These are phyloP conservation scores for Colletotrichum costaricense DNA, from an alignment of 2,329 filamentous ascomycete genomes.

Conservation along the genomic window DNA sequence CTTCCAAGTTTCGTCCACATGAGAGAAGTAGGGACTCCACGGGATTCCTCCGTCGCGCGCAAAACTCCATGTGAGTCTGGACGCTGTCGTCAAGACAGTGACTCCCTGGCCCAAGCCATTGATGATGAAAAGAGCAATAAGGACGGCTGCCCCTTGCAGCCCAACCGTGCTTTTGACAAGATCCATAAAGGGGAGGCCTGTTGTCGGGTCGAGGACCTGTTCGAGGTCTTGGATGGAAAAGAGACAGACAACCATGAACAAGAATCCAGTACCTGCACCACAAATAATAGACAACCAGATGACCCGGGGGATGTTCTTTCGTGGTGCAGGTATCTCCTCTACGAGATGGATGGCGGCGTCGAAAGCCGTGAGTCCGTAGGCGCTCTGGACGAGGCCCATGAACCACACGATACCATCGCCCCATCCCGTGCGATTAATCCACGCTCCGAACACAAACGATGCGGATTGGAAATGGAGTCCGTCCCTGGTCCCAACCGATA, in stretches of 20 bases:
- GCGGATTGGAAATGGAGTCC: not conserved
- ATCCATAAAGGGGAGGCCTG: not conserved
- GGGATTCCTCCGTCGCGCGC: not conserved
- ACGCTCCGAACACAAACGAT: not conserved
- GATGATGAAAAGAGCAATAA: not conserved
- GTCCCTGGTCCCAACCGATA: not conserved
- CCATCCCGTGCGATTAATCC: not conserved
- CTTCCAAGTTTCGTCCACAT: not conserved
- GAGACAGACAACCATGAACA: not conserved
- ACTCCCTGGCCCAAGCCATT: not conserved
- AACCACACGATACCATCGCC: constrained; percentile 58
- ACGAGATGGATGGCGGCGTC: constrained; percentile 70
- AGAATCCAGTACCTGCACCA: not conserved
- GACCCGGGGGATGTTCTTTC: constrained; percentile 50
- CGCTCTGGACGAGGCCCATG: constrained; percentile 65
- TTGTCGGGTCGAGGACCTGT: not conserved
- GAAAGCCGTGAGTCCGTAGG: constrained; percentile 67
- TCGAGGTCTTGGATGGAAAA: not conserved
- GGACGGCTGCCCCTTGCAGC: not conserved
- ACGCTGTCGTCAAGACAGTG: not conserved
- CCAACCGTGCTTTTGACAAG: not conserved
- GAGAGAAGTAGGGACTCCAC: not conserved
- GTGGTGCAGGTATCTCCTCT: constrained; percentile 65
- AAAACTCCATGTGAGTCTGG: not conserved
- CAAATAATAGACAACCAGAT: not conserved